Evolutionary conservation across 192 early-diverging fungal genomes (phyloP).

Genomic region (Backusella liffmaniae): DNA sequence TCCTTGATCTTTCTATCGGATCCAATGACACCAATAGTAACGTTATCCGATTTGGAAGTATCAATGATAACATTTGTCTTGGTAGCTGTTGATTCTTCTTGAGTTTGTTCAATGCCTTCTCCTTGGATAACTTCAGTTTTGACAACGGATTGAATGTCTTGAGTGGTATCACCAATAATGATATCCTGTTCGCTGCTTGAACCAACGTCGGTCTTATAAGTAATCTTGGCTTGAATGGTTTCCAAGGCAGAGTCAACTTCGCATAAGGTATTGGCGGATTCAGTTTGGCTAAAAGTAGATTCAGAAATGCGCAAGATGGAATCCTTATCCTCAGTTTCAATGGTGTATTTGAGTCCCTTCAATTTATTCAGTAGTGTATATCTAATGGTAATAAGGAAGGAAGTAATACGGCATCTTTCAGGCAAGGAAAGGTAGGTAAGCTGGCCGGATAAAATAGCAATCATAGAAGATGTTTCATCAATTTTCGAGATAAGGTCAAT

Average conservation of each 20-base stretch:
- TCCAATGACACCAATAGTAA: neutral
- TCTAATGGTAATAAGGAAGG: neutral
- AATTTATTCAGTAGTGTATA: neutral
- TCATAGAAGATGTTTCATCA: neutral
- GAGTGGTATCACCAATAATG: neutral
- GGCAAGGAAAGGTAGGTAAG: neutral
- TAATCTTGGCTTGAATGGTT: neutral
- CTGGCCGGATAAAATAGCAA: neutral
- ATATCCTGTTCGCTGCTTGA: neutral
- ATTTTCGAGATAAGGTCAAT: conserved; percentile 4
- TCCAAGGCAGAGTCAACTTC: neutral
- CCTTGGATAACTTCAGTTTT: neutral
- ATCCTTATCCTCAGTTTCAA: neutral
- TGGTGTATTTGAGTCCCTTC: neutral
- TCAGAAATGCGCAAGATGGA: neutral
- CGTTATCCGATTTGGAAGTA: neutral
- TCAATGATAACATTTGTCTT: neutral
- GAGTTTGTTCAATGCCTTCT: neutral
- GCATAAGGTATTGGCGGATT: neutral
- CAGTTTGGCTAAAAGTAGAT: neutral
- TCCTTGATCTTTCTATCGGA: neutral
- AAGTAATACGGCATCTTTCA: neutral
- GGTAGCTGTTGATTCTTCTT: neutral
- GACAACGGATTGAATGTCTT: neutral
- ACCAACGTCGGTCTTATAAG: neutral